These are phyloP conservation scores for Phytophthora citricola DNA, from an alignment of 352 stramenopile species.

Conservation along the genomic window DNA sequence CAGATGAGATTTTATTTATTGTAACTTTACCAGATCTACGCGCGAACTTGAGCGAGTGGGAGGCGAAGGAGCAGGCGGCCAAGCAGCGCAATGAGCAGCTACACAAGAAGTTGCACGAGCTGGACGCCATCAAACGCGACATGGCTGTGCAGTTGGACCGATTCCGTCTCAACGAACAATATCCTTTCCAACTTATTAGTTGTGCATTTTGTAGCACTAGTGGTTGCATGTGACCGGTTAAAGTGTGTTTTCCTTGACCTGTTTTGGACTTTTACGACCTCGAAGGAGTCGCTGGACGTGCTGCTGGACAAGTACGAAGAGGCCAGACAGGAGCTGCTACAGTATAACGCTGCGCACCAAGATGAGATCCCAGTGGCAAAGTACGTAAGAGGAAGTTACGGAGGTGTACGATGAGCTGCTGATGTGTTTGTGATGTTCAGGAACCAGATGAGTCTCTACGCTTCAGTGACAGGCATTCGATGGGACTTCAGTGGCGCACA, in stretches of 20 bases:
- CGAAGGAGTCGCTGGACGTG: constrained; percentile 64
- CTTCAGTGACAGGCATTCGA: constrained; percentile 79
- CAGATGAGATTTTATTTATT: constrained; percentile 1
- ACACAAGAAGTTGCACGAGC: constrained; percentile 60
- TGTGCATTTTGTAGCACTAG: not conserved
- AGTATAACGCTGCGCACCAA: constrained; percentile 68
- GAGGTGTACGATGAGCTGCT: not conserved
- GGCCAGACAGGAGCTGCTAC: constrained; percentile 60
- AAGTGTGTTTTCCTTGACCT: constrained; percentile 36
- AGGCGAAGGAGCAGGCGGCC: constrained; percentile 53
- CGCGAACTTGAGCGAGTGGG: constrained; percentile 70
- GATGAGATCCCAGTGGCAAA: constrained; percentile 77
- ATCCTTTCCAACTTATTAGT: constrained; percentile 40
- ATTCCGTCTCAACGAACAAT: constrained; percentile 74
- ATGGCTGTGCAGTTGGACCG: constrained; percentile 72
- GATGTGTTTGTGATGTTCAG: constrained; percentile 34
- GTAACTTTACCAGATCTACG: constrained; percentile 49
- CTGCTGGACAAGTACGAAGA: constrained; percentile 77
- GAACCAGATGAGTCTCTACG: constrained; percentile 82
- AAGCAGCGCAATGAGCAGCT: constrained; percentile 64
- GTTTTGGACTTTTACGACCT: constrained; percentile 39
- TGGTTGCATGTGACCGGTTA: no score
- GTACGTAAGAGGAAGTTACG: constrained; percentile 30
- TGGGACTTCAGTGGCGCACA: constrained; percentile 69
- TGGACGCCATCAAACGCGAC: constrained; percentile 71